Evolutionary conservation across 1,284 basidiomycete genomes (phyloP).

Genomic region (Cryptococcus wingfieldii): DNA sequence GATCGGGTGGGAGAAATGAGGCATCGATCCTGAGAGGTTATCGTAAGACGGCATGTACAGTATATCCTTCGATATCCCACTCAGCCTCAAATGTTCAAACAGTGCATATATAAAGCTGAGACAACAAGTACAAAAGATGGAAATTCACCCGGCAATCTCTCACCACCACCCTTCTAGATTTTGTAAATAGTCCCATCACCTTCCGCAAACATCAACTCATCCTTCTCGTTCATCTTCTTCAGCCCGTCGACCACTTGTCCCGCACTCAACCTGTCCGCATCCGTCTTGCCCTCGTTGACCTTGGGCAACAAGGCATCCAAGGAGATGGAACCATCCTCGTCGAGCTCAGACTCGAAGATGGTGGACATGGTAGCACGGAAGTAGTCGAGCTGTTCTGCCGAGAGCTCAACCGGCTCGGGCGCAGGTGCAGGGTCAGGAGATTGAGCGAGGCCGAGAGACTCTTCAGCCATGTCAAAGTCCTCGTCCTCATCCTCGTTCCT

Average conservation of each 20-base stretch:
- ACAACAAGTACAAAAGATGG: no score
- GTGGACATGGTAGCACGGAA: conserved; percentile 72
- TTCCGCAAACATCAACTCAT: conserved; percentile 84
- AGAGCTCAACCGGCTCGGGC: conserved; percentile 48
- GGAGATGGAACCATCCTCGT: conserved; percentile 68
- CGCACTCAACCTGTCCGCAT: conserved; percentile 68
- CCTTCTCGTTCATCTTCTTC: conserved; percentile 70
- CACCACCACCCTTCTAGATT: conserved; percentile 22
- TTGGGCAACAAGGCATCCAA: conserved; percentile 66
- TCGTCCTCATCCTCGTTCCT: conserved; percentile 46
- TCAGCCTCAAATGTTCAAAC: no score
- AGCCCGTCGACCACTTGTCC: conserved; percentile 73
- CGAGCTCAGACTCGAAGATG: conserved; percentile 62
- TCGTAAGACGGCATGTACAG: no score
- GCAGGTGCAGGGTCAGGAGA: background rate
- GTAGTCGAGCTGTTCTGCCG: conserved; percentile 56
- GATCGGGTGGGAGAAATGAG: conserved; percentile 32
- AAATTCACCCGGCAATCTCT: no score
- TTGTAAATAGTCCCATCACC: conserved; percentile 57
- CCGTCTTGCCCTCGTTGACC: conserved; percentile 72
- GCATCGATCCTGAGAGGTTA: no score
- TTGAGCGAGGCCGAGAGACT: conserved; percentile 6
- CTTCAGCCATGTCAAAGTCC: conserved; percentile 29
- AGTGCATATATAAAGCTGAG: no score
- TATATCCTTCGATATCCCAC: no score